phyloP scores from a whole-genome alignment of 345 rosid genomes.

The Eucalyptus polyanthemos region DNA sequence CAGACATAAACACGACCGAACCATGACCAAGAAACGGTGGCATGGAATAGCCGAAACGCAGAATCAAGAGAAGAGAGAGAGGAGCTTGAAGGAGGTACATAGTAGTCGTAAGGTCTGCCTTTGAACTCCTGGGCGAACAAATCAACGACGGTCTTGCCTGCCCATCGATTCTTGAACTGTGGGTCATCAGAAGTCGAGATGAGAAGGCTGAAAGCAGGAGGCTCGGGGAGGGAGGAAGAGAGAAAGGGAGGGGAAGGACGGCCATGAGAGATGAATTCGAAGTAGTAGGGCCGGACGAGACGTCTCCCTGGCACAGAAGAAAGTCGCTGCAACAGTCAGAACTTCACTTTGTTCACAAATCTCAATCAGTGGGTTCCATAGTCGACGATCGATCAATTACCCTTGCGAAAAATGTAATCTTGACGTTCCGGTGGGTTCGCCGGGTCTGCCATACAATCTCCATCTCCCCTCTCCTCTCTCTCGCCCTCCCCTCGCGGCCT shows the following conservation, averaged over 20 bases:
- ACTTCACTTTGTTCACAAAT: neutral
- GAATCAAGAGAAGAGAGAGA: neutral
- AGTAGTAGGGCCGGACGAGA: conserved; percentile 79
- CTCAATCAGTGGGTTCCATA: neutral
- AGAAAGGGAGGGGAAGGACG: neutral
- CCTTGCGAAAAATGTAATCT: conserved; percentile 58
- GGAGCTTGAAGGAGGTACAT: conserved; percentile 19
- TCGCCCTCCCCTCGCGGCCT: neutral
- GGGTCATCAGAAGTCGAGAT: neutral
- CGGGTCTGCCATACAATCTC: conserved; percentile 41
- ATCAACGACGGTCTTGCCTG: conserved; percentile 82
- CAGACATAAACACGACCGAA: neutral
- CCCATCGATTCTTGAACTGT: conserved; percentile 84
- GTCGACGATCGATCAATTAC: conserved; percentile 1
- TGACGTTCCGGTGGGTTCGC: conserved; percentile 49
- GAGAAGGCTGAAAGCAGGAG: neutral
- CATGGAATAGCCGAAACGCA: neutral
- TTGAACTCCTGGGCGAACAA: conserved; percentile 79
- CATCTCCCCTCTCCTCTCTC: neutral
- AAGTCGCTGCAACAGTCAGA: neutral
- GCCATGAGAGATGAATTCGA: conserved; percentile 87
- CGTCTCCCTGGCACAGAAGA: conserved; percentile 48
- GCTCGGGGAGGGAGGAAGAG: neutral
- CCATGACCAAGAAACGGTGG: neutral
- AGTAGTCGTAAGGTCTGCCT: conserved; percentile 78